Evolutionary conservation across 805 yeast genomes (phyloP), one percentile per base, ranked within the genome.

Genomic region (Candida golubevii): DNA sequence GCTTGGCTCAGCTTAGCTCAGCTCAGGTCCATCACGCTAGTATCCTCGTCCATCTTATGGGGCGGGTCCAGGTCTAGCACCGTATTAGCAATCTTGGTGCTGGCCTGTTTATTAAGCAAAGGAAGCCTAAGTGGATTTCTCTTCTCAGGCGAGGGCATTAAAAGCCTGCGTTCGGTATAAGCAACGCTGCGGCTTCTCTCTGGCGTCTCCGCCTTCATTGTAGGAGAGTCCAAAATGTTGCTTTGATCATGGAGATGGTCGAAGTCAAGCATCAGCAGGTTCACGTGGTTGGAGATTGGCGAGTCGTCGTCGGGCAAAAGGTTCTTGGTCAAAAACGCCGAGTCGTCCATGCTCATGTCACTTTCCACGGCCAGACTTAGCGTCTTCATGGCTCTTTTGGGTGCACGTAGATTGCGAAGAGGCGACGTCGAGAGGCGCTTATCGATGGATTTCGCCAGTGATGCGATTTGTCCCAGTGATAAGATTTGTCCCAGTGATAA

Each of bases 51-150:
- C 23, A 18, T 18, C 23, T 18, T 18, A 3, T 18, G 23, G 23
- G 23, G 4, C 23, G 23, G 23, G 23, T 18, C 23, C 23, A 18
- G 23, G 5, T 18, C 23, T 18, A 18, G 23, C 23, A 18, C 32
- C 10, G 32, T 12, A 27, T 26, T 31, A 9, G 45, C 33, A 3
- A 60, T 44, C 18, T 54, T 59, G 6, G 59, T 53, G 48, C 66
- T 59, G 26, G 72, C 72, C 38, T 53, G 59, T 44, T 63, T 67
- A 48, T 70, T 69, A 26, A 69, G 58, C 23, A 18, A 18, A 18
- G 23, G 23, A 18, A 18, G 23, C 23, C 23, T 18, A 5, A 18
- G 23, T 5, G 23, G 23, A 18, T 18, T 18, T 18, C 23, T 18
- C 23, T 18, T 18, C 5, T 5, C 23, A 18, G 23, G 23, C 23